These are phyloP conservation scores for Gardenia jasminoides DNA, from an alignment of 257 asterid species.

Conservation along the genomic window DNA sequence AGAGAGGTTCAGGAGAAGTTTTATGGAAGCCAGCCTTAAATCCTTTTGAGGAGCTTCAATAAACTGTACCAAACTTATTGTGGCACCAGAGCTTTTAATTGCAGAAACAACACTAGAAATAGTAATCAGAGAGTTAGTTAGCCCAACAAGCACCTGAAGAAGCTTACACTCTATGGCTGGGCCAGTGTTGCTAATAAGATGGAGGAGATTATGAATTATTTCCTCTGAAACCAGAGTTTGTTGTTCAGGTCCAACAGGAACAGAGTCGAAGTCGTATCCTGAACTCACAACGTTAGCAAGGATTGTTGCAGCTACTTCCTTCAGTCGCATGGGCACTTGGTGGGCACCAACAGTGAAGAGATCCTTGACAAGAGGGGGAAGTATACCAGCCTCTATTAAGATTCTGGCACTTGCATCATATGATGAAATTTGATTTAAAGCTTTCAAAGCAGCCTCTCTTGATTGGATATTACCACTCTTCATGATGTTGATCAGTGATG, in stretches of 20 bases:
- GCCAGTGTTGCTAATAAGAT: slow-evolving; percentile 91
- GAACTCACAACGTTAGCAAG: slow-evolving; percentile 81
- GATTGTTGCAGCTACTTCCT: slow-evolving; percentile 86
- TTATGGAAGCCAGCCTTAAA: slow-evolving; percentile 71
- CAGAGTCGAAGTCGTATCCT: slow-evolving; percentile 66
- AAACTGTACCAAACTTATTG: slow-evolving; percentile 81
- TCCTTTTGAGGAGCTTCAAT: slow-evolving; percentile 89
- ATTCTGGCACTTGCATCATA: slow-evolving; percentile 76
- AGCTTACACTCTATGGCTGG: slow-evolving; percentile 93
- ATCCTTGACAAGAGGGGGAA: slow-evolving; percentile 90
- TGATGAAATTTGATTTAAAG: slow-evolving; percentile 83
- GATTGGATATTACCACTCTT: slow-evolving; percentile 47
- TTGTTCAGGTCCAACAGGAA: slow-evolving; percentile 70
- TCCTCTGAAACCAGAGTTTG: slow-evolving; percentile 88
- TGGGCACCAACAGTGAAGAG: slow-evolving; percentile 74
- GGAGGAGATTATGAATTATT: slow-evolving; percentile 66
- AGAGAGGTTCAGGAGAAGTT: slow-evolving; percentile 78
- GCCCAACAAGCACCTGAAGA: slow-evolving; percentile 91
- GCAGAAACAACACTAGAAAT: slow-evolving; percentile 71
- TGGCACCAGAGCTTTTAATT: slow-evolving; percentile 85
- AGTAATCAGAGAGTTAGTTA: slow-evolving; percentile 57
- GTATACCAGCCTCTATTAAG: slow-evolving; percentile 84
- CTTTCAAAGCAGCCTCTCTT: slow-evolving; percentile 87
- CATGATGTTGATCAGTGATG: slow-evolving; percentile 77
- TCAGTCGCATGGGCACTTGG: slow-evolving; percentile 66